Evolutionary conservation across 2,329 filamentous ascomycete species (phyloP).

Genomic region (Fusarium virguliforme): DNA sequence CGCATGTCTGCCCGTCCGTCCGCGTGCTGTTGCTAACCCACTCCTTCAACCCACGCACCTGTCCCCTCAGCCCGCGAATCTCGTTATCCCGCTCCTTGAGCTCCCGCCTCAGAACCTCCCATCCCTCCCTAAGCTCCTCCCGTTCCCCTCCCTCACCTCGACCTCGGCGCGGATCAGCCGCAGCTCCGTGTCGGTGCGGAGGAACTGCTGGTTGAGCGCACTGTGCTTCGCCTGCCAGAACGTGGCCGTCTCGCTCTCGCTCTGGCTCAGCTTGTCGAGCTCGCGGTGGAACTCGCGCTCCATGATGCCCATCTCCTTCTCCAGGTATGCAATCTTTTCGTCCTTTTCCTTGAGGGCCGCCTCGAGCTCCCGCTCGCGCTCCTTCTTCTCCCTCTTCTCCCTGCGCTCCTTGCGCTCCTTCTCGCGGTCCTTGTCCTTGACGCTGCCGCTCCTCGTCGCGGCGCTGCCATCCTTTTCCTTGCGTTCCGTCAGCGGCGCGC

Average conservation of each 20-base stretch:
- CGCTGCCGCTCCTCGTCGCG: constrained; percentile 55
- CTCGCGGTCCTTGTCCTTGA: constrained; percentile 53
- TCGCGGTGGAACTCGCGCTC: constrained; percentile 69
- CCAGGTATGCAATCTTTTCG: constrained; percentile 67
- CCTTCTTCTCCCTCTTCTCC: constrained; percentile 47
- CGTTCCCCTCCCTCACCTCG: constrained; percentile 64
- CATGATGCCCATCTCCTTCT: constrained; percentile 68
- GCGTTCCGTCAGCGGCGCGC: constrained; percentile 44
- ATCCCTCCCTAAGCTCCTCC: constrained; percentile 66
- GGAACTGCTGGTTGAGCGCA: constrained; percentile 67
- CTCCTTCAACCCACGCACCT: constrained; percentile 79
- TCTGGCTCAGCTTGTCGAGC: constrained; percentile 67
- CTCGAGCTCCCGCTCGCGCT: constrained; percentile 50
- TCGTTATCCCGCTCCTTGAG: constrained; percentile 70
- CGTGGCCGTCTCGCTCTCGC: constrained; percentile 69
- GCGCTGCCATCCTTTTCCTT: constrained; percentile 48
- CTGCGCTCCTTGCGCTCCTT: constrained; percentile 50
- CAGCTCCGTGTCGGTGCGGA: constrained; percentile 69
- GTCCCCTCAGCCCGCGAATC: constrained; percentile 68
- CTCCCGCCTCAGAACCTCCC: constrained; percentile 64
- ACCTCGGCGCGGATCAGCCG: constrained; percentile 66
- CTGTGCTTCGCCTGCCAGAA: constrained; percentile 74
- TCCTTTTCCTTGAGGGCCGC: constrained; percentile 64
- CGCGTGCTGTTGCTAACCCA: constrained; percentile 79
- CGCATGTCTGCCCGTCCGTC: constrained; percentile 73